A percentile compares a stretch with the other conserved stretches of the same genome.
phyloP scores from a whole-genome alignment of 495 filamentous ascomycete genomes.

The Penicillium simplicissimum region DNA sequence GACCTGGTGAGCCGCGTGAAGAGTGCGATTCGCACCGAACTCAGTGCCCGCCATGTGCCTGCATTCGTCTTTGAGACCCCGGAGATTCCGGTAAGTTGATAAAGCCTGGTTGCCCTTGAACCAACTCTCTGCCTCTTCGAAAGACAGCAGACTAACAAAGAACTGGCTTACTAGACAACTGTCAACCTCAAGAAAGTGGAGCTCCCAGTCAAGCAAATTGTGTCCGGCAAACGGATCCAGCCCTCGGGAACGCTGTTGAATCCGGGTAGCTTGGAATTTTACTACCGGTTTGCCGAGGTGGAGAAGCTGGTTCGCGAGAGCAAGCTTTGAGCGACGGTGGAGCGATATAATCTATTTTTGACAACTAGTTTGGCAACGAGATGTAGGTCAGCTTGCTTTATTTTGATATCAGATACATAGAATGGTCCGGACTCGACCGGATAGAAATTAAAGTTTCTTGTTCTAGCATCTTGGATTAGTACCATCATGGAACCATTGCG shows the following conservation, averaged over 20 bases:
- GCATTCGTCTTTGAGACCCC: constrained; percentile 76
- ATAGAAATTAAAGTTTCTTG: background rate
- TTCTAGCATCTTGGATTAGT: background rate
- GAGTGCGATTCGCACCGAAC: constrained; percentile 58
- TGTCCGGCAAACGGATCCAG: constrained; percentile 72
- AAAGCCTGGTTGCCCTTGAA: constrained; percentile 5
- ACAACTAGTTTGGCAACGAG: background rate
- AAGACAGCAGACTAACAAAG: constrained; percentile 5
- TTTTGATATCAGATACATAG: background rate
- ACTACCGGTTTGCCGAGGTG: constrained; percentile 78
- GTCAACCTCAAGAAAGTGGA: constrained; percentile 88
- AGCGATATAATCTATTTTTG: background rate
- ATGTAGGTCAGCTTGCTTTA: background rate
- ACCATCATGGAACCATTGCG: background rate
- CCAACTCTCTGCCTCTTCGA: background rate
- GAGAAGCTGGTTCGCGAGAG: constrained; percentile 55
- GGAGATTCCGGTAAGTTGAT: constrained; percentile 70
- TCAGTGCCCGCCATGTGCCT: constrained; percentile 74
- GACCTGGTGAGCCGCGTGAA: constrained; percentile 62
- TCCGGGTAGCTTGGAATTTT: constrained; percentile 70
- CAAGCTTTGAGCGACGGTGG: constrained; percentile 21
- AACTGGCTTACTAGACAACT: constrained; percentile 56
- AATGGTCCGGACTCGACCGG: background rate
- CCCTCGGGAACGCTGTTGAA: constrained; percentile 77
- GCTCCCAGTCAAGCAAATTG: constrained; percentile 80